Evolutionary conservation across 1,139 yeast genomes (phyloP).

Genomic region (Blastobotrys indianensis): DNA sequence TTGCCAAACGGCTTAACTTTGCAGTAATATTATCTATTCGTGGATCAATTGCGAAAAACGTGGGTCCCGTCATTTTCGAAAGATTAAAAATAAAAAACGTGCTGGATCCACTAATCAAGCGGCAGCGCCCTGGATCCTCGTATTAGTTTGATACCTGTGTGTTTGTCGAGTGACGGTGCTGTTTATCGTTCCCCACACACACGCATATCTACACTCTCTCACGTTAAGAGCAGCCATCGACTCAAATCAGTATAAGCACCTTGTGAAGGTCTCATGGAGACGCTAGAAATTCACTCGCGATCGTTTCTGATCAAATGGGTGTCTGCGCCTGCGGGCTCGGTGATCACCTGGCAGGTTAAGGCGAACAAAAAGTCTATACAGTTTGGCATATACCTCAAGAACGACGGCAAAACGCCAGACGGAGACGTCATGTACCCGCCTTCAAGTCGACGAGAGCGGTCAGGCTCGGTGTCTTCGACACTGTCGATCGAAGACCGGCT

Average conservation of each 20-base stretch:
- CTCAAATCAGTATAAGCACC: neutral
- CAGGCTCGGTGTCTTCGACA: slow-evolving; percentile 8
- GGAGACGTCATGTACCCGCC: neutral
- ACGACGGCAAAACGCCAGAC: slow-evolving; percentile 4
- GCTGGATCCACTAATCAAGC: too few species aligned
- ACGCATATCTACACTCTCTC: too few species aligned
- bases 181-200: too few species aligned
- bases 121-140: too few species aligned
- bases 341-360: slow-evolving; percentile 72
- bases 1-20: too few species aligned
- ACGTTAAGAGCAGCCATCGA: too few species aligned
- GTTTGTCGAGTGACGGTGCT: too few species aligned
- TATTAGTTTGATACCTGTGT: too few species aligned
- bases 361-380: slow-evolving; percentile 81
- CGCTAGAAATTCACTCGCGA: slow-evolving; percentile 82
- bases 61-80: too few species aligned
- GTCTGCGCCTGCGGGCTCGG: slow-evolving; percentile 59
- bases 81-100: too few species aligned
- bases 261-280: slow-evolving; percentile 49
- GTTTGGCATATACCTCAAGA: slow-evolving; percentile 48
- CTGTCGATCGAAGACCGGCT: slow-evolving; percentile 30
- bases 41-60: too few species aligned
- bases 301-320: slow-evolving; percentile 91
- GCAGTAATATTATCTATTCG: too few species aligned
- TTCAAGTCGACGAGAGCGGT: slow-evolving; percentile 4